Base-by-base conservation (phyloP, 1,284 basidiomycete species). In the Ceratobasidium sp. region DNA sequence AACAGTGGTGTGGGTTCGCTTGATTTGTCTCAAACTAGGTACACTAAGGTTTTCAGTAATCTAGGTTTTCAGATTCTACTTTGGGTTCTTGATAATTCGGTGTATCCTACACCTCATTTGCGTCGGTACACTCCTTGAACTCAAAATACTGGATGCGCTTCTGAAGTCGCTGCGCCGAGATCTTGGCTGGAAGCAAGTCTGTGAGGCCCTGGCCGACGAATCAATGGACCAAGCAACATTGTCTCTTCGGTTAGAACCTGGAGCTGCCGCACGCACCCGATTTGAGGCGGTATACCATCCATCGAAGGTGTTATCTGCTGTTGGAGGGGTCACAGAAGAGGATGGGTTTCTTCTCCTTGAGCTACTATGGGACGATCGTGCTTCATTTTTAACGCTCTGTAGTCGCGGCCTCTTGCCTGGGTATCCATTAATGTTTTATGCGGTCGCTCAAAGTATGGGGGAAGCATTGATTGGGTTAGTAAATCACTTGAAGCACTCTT, bases 1-100 rank as follows among this genome's bases (percentile, higher is more conserved):
- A 41, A 4, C 11, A 11, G 36, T 41, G 6, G 36, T 41, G 36
- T 41, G 11, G 11, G 36, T 41, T 4, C 4, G 11, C 6, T 41
- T n/a, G 11, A 5, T 41, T 11, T 41, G 11, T 41, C 36, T 41
- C 36, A 41, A 5, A 41, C 11, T n/a, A n/a, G 11, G 6, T 11
- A 5, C 36, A 41, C 36, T 41, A 41, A 41, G 36, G 4, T 11
- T 11, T 11, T 41, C 11, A 11, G 36, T 4, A 41, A 41, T 11
- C 6, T 41, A 41, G 36, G 6, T 64, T 17, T 45, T 64, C 45
- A 27, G 47, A n/a, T 19, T 48, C 19, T 64, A 64, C 45, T 64
- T 48, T n/a, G 62, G 62, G 5, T 64, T 64, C 31, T 14, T 64
- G 24, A 48, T 24, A 15, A 31, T 64, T 48, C 62, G 62, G 19